A percentile compares a stretch with the other conserved stretches of the same genome.
Conservation (phyloP, 768 basidiomycete genomes). For the Agaricus bisporus region DNA sequence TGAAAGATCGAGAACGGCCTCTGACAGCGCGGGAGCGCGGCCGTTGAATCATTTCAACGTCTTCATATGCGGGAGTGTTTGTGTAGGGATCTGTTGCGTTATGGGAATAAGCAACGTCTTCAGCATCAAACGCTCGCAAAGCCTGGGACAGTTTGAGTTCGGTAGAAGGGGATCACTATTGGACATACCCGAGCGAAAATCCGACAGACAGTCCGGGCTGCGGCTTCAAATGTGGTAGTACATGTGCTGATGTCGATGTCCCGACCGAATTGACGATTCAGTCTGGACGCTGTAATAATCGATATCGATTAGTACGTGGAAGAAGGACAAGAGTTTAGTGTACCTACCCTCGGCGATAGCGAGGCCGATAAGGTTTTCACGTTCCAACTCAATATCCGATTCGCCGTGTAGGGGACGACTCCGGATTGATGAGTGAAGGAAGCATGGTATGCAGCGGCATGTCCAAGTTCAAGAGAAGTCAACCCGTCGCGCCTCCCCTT, state of each 20-base stretch:
- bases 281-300: constrained; percentile 39
- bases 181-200: constrained; percentile 48
- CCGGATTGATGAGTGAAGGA: constrained; percentile 61
- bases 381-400: constrained; percentile 48
- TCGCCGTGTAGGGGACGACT: constrained; percentile 44
- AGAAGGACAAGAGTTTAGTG: neutral
- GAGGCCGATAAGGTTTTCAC: constrained; percentile 61
- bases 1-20: constrained; percentile 22
- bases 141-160: constrained; percentile 19
- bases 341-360: constrained; percentile 64
- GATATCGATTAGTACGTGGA: neutral
- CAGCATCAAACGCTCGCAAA: constrained; percentile 28
- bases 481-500: constrained; percentile 41
- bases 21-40: constrained; percentile 30
- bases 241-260: constrained; percentile 39
- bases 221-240: constrained; percentile 52
- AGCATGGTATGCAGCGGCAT: constrained; percentile 76
- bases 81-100: constrained; percentile 11
- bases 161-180: neutral
- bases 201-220: constrained; percentile 59
- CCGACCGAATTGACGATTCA: constrained; percentile 47
- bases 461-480: constrained; percentile 58
- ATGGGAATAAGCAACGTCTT: constrained; percentile 26
- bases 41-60: constrained; percentile 13
- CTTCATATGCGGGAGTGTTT: constrained; percentile 5